Conservation (phyloP, 2,329 filamentous ascomycete genomes). For the Colletotrichum sp. region DNA sequence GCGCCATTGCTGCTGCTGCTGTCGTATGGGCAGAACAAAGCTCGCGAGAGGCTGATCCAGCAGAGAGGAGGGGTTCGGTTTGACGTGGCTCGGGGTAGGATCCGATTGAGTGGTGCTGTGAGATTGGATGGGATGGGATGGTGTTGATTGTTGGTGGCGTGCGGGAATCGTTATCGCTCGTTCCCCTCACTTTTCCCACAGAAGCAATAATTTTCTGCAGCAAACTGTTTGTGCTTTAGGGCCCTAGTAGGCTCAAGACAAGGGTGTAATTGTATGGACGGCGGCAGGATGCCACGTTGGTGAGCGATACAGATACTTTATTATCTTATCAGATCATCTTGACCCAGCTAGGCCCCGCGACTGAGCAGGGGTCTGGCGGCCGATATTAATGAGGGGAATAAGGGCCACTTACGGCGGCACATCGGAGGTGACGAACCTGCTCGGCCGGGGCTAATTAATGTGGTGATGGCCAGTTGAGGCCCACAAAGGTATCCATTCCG, state of each 20-base stretch:
- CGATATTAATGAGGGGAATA: not conserved
- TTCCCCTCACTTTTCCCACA: not conserved
- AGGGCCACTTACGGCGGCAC: constrained; percentile 1
- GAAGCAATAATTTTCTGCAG: not conserved
- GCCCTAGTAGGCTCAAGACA: not conserved
- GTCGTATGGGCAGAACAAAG: not conserved
- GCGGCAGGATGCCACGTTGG: not conserved
- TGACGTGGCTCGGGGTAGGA: not conserved
- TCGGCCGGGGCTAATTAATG: not conserved
- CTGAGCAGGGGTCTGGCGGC: not conserved
- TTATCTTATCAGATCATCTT: constrained; percentile 20
- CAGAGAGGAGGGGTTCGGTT: not conserved
- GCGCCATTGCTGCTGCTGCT: not conserved
- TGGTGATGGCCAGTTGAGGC: not conserved
- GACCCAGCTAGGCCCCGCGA: not conserved
- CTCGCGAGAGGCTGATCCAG: not conserved
- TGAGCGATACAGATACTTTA: not conserved
- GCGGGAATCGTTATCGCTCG: not conserved
- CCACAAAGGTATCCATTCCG: not conserved
- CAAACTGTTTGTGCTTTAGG: not conserved
- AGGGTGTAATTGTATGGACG: not conserved
- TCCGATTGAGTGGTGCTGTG: not conserved
- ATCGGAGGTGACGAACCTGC: not conserved
- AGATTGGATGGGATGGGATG: not conserved
- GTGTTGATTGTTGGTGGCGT: not conserved